Conservation (phyloP, 768 basidiomycete species). For the Pisolithus microcarpus region DNA sequence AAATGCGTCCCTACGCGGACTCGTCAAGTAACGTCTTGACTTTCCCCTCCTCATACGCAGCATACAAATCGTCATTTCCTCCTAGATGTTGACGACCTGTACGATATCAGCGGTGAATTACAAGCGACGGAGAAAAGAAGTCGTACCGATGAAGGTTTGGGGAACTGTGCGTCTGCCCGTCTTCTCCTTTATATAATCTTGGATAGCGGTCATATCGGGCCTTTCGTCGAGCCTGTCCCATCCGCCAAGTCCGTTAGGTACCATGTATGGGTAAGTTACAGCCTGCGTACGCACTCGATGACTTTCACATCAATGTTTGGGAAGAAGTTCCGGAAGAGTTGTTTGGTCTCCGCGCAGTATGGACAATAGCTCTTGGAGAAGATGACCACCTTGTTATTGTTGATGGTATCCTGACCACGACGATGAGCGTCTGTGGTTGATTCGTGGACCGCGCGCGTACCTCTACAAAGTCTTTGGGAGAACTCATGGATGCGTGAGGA, state of each 20-base stretch:
- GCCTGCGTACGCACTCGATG: conserved; percentile 38
- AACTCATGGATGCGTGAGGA: not conserved
- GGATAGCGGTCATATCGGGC: conserved; percentile 56
- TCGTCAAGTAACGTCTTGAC: too few species aligned
- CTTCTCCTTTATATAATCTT: conserved; percentile 55
- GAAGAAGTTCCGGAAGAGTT: conserved; percentile 35
- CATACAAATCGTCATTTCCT: conserved; percentile 15
- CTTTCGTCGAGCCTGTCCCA: conserved; percentile 47
- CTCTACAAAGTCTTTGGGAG: not conserved
- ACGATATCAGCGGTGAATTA: not conserved
- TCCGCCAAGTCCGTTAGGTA: not conserved
- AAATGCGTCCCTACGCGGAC: too few species aligned
- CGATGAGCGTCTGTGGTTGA: conserved; percentile 21
- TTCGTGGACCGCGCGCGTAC: not conserved
- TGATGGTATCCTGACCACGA: conserved; percentile 40
- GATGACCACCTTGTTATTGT: conserved; percentile 44
- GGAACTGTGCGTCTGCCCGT: conserved; percentile 70
- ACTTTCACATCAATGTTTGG: conserved; percentile 32
- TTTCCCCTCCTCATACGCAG: too few species aligned
- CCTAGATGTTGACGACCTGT: conserved; percentile 16
- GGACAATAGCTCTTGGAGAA: conserved; percentile 58
- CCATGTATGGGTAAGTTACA: not conserved
- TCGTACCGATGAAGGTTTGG: conserved; percentile 66
- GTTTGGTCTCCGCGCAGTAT: conserved; percentile 45
- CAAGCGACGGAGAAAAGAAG: not conserved